Conservation (phyloP, 2,329 filamentous ascomycete genomes). For the Fusarium haematococcum region DNA sequence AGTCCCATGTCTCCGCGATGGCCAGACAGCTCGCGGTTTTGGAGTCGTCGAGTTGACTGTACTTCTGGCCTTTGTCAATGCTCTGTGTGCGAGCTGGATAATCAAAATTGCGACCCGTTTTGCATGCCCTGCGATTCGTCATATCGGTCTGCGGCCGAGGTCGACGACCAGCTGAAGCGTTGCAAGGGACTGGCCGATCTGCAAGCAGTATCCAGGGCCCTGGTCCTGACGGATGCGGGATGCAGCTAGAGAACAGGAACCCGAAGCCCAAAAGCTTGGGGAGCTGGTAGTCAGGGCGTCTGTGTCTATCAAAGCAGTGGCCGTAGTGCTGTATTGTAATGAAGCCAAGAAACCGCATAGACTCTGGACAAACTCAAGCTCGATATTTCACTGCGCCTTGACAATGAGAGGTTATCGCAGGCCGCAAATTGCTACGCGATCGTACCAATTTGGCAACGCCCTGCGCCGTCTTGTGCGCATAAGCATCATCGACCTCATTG, state of each 20-base stretch:
- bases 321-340: neutral
- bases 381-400: neutral
- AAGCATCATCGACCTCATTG: slow-evolving; percentile 16
- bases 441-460: neutral
- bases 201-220: slow-evolving; percentile 43
- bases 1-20: slow-evolving; percentile 12
- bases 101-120: neutral
- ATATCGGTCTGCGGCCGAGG: slow-evolving; percentile 31
- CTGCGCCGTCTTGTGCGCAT: slow-evolving; percentile 14
- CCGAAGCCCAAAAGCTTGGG: slow-evolving; percentile 25
- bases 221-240: slow-evolving; percentile 40
- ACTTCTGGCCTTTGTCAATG: neutral
- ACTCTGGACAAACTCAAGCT: neutral
- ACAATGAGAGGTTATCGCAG: neutral
- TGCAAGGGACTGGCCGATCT: slow-evolving; percentile 43
- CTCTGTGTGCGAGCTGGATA: neutral
- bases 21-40: slow-evolving; percentile 5
- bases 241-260: slow-evolving; percentile 36
- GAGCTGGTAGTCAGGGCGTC: slow-evolving; percentile 1
- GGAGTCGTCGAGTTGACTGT: slow-evolving; percentile 10
- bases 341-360: neutral
- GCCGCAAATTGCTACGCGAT: neutral
- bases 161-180: slow-evolving; percentile 26
- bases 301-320: neutral
- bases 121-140: slow-evolving; percentile 37